Evolutionary conservation across 768 basidiomycete genomes (phyloP).

Genomic region (Ramaria sp.): DNA sequence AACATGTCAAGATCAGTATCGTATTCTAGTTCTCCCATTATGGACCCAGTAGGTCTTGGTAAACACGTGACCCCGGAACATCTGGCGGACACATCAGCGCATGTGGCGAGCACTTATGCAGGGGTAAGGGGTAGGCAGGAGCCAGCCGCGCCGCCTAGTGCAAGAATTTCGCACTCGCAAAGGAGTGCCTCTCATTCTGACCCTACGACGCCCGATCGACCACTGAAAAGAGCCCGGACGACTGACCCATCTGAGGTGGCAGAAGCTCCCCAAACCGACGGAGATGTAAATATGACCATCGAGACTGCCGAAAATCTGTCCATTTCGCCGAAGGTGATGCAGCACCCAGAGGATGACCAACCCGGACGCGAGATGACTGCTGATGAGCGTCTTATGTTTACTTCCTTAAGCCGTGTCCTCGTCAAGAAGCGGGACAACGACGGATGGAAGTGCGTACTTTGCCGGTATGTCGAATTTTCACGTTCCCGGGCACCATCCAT

Average conservation of each 20-base stretch:
- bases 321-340: background rate
- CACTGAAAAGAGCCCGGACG: background rate
- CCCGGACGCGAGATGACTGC: background rate
- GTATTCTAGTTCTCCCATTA: background rate
- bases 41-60: background rate
- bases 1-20: background rate
- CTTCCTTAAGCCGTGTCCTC: background rate
- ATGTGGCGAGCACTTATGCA: background rate
- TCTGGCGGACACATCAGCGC: background rate
- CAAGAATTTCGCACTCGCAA: background rate
- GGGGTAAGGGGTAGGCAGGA: background rate
- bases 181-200: background rate
- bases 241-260: background rate
- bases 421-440: background rate
- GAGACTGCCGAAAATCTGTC: background rate
- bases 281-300: background rate
- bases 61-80: background rate
- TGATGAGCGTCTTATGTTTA: background rate
- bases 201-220: background rate
- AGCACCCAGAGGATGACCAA: background rate
- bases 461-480: background rate
- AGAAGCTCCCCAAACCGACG: background rate
- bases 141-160: background rate
- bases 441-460: background rate
- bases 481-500: background rate